Conservation (phyloP, 305 asterid genomes). For the Fraxinus angustifolia region DNA sequence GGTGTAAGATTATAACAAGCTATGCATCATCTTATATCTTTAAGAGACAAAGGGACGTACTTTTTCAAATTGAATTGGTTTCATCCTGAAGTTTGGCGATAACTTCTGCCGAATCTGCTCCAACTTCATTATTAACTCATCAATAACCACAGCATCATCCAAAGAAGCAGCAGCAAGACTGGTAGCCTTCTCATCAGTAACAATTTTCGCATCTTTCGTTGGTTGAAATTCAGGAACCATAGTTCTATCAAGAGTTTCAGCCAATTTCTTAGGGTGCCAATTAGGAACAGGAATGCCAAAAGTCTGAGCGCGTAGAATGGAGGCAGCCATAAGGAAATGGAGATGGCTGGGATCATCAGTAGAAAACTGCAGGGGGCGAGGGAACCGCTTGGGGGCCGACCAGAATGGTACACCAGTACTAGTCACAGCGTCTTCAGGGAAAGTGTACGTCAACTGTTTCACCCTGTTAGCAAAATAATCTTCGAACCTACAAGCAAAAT, state of each 20-base stretch:
- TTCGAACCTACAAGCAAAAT: conserved; percentile 57
- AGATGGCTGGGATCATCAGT: conserved; percentile 74
- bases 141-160: conserved; percentile 79
- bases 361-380: conserved; percentile 69
- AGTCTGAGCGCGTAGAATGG: conserved; percentile 88
- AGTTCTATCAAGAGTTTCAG: conserved; percentile 66
- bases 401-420: conserved; percentile 89
- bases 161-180: conserved; percentile 72
- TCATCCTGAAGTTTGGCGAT: conserved; percentile 70
- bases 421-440: conserved; percentile 90
- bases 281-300: conserved; percentile 79
- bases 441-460: conserved; percentile 79
- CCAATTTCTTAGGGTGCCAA: conserved; percentile 73
- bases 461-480: conserved; percentile 77
- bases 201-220: conserved; percentile 60
- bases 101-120: conserved; percentile 52
- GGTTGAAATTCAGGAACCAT: conserved; percentile 81
- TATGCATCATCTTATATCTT: background rate
- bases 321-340: conserved; percentile 72
- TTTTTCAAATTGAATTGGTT: conserved; percentile 93
- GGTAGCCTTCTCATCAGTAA: conserved; percentile 87
- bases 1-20: background rate
- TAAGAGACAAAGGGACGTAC: conserved; percentile 27
- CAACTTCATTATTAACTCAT: conserved; percentile 61
- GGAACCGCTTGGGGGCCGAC: conserved; percentile 96